Conservation (phyloP, 352 stramenopile species). For the Globisporangium camurandrum region DNA sequence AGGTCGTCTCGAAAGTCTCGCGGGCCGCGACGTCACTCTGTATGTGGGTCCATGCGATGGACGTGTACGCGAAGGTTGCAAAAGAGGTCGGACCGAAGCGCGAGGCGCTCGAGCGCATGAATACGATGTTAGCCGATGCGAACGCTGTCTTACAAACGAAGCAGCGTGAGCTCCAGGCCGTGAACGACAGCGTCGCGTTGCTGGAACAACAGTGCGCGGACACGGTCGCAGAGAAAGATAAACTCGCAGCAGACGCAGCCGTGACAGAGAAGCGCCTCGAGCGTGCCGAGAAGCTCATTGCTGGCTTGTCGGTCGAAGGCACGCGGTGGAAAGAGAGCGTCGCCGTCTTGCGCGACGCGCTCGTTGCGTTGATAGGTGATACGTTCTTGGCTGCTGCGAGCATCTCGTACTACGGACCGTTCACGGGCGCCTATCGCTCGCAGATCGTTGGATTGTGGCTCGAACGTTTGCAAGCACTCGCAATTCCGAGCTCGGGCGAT, state of each 20-base stretch:
- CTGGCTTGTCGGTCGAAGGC: slow-evolving; percentile 84
- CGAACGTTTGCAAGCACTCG: slow-evolving; percentile 39
- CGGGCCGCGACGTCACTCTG: slow-evolving; percentile 88
- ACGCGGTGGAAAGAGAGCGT: slow-evolving; percentile 91
- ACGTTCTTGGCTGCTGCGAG: slow-evolving; percentile 89
- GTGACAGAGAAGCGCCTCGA: slow-evolving; percentile 87
- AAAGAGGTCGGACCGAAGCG: slow-evolving; percentile 93
- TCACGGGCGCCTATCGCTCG: slow-evolving; percentile 84
- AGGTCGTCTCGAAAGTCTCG: slow-evolving; percentile 90
- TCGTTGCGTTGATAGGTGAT: slow-evolving; percentile 85
- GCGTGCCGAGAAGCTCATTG: slow-evolving; percentile 89
- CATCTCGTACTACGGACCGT: slow-evolving; percentile 92
- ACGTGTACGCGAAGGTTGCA: slow-evolving; percentile 92
- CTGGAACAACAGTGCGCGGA: slow-evolving; percentile 88
- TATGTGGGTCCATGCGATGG: slow-evolving; percentile 93
- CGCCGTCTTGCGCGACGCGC: slow-evolving; percentile 62
- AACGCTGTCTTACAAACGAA: slow-evolving; percentile 85
- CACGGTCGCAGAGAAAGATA: slow-evolving; percentile 89
- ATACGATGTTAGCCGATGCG: slow-evolving; percentile 82
- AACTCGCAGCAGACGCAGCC: slow-evolving; percentile 76
- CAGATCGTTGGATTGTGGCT: slow-evolving; percentile 77
- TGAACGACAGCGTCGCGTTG: slow-evolving; percentile 87
- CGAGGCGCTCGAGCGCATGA: slow-evolving; percentile 88
- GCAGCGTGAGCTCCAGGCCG: slow-evolving; percentile 77
- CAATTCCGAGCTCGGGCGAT: slow-evolving; percentile 63